These are phyloP conservation scores for Microstegium vimineum DNA, from an alignment of 176 grass and related monocot species.

Conservation along the genomic window DNA sequence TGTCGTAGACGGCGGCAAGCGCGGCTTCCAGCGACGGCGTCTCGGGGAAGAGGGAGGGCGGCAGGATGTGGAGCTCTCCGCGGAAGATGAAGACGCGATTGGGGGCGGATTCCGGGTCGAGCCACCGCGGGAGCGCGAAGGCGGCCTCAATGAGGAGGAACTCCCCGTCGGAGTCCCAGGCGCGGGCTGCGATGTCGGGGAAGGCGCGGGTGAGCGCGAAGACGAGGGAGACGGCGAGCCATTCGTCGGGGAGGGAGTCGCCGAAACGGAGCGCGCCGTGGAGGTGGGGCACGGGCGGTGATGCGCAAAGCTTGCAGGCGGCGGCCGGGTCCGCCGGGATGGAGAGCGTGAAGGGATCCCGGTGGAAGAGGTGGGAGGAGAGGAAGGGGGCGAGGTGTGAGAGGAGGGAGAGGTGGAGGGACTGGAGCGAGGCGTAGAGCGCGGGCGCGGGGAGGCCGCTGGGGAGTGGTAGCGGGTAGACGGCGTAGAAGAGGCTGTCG, in stretches of 20 bases:
- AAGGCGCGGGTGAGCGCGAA: slow-evolving; percentile 57
- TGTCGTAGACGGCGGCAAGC: slow-evolving; percentile 40
- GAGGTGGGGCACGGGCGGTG: slow-evolving; percentile 61
- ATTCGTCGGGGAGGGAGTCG: slow-evolving; percentile 82
- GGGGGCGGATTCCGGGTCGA: slow-evolving; percentile 59
- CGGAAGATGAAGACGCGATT: slow-evolving; percentile 86
- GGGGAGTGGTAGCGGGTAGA: slow-evolving; percentile 60
- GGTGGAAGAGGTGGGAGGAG: slow-evolving; percentile 62
- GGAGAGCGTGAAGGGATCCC: slow-evolving; percentile 69
- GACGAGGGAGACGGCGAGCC: slow-evolving; percentile 74
- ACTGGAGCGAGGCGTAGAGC: slow-evolving; percentile 46
- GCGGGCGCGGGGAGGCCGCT: slow-evolving; percentile 11
- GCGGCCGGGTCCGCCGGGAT: slow-evolving; percentile 39
- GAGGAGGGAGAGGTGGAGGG: slow-evolving; percentile 65
- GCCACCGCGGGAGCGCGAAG: slow-evolving; percentile 79
- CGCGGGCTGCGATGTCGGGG: slow-evolving; percentile 34
- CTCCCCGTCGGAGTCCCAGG: slow-evolving; percentile 92
- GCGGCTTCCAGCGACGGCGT: slow-evolving; percentile 50
- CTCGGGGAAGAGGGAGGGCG: slow-evolving; percentile 40
- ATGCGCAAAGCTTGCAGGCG: slow-evolving; percentile 57
- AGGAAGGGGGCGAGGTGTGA: slow-evolving; percentile 51
- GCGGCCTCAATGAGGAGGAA: slow-evolving; percentile 97
- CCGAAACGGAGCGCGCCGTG: slow-evolving; percentile 72
- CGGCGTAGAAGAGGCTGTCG: slow-evolving; percentile 85
- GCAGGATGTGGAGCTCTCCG: slow-evolving; percentile 79